These are phyloP conservation scores for Blastobotrys proliferans DNA, from an alignment of 1,139 yeast species.

Conservation along the genomic window DNA sequence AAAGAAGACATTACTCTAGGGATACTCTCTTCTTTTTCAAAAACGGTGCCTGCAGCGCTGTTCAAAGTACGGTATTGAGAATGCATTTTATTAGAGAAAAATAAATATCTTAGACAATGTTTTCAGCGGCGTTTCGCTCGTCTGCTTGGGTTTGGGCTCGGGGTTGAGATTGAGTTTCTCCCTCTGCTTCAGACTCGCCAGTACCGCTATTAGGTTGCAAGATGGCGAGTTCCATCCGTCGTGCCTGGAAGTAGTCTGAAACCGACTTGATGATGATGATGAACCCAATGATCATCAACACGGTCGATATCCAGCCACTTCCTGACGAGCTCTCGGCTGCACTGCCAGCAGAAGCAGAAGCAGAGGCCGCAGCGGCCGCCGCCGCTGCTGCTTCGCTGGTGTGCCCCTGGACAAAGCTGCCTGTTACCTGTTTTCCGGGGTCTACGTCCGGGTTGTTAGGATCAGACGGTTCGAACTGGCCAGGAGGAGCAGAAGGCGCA, in stretches of 20 bases:
- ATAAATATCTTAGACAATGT: conserved; percentile 5
- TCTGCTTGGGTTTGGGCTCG: not conserved
- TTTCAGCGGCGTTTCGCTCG: conserved; percentile 1
- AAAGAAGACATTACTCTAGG: no score
- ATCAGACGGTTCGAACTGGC: conserved; percentile 34
- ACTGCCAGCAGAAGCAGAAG: conserved; percentile 12
- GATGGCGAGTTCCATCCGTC: conserved; percentile 65
- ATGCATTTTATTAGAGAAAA: no score
- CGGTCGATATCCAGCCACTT: conserved; percentile 43
- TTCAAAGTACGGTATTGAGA: no score
- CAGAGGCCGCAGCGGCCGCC: conserved; percentile 3
- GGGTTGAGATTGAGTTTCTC: no score
- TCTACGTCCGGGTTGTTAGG: conserved; percentile 38
- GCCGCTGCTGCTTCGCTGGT: conserved; percentile 16
- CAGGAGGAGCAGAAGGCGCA: conserved; percentile 42
- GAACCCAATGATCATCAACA: conserved; percentile 63
- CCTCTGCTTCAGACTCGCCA: conserved; percentile 11
- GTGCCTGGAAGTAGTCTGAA: conserved; percentile 69
- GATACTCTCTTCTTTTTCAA: no score
- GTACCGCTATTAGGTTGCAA: conserved; percentile 16
- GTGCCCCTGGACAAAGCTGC: conserved; percentile 22
- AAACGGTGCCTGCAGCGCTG: no score
- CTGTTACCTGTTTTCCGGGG: conserved; percentile 32
- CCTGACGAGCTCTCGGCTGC: conserved; percentile 13
- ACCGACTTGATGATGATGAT: conserved; percentile 63